phyloP scores from a whole-genome alignment of 192 early-diverging fungal genomes.

The Phycomyces blakesleeanus region DNA sequence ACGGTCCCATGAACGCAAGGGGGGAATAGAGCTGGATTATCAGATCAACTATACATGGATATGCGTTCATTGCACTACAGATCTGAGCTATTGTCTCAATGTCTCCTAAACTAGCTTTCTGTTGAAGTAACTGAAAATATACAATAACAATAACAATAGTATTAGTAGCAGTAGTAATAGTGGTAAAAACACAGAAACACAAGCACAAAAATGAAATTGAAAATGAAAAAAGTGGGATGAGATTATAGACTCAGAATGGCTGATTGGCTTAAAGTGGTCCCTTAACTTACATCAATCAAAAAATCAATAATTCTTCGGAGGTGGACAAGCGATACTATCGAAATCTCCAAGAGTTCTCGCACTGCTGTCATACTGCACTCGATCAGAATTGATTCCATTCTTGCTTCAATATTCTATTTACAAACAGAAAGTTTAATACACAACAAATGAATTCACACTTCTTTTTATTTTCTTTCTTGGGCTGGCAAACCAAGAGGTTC shows the following conservation, averaged over 20 bases:
- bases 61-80: conserved; percentile 21
- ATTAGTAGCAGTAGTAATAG: too few species aligned
- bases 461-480: too few species aligned
- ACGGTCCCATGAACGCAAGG: conserved; percentile 17
- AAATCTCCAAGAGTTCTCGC: conserved; percentile 25
- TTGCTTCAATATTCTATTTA: conserved; percentile 25
- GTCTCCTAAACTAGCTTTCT: conserved; percentile 10
- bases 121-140: conserved; percentile 18
- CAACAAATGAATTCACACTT: too few species aligned
- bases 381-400: conserved; percentile 18
- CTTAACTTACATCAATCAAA: conserved; percentile 20
- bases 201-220: too few species aligned
- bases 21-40: conserved; percentile 32
- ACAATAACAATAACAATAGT: not conserved
- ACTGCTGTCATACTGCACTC: conserved; percentile 9
- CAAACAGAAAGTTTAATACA: too few species aligned
- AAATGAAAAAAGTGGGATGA: not conserved
- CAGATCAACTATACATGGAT: conserved; percentile 30
- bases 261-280: too few species aligned
- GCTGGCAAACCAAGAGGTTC: too few species aligned
- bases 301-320: conserved; percentile 22
- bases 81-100: conserved; percentile 22
- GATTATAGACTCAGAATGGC: not conserved
- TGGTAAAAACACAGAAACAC: too few species aligned
- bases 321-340: conserved; percentile 25